phyloP scores from a whole-genome alignment of 495 filamentous ascomycete genomes.

The Penicillium pancosmium region DNA sequence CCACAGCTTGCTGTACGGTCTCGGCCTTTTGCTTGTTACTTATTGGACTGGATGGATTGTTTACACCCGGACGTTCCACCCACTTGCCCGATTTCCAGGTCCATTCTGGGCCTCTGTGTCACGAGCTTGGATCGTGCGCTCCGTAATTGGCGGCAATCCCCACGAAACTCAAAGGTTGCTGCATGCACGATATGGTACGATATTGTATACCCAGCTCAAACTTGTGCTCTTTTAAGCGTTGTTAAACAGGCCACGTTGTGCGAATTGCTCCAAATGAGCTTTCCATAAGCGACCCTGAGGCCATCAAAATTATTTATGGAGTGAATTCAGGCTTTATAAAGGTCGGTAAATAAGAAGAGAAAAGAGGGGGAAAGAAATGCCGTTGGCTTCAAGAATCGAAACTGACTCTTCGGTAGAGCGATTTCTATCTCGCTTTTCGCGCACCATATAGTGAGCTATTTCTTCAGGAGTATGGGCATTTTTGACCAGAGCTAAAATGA shows the following conservation, averaged over 20 bases:
- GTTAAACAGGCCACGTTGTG: slow-evolving; percentile 22
- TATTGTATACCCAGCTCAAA: slow-evolving; percentile 3
- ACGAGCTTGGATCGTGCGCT: slow-evolving; percentile 18
- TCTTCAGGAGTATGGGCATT: too few relatives aligned
- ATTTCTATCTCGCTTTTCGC: background rate
- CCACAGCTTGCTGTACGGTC: too few relatives aligned
- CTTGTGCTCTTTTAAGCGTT: slow-evolving; percentile 2
- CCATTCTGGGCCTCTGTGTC: slow-evolving; percentile 18
- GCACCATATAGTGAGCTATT: too few relatives aligned
- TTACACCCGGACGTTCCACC: slow-evolving; percentile 22
- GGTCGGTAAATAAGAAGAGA: too few relatives aligned
- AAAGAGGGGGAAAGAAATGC: too few relatives aligned
- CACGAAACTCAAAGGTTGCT: slow-evolving; percentile 19
- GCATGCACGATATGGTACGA: slow-evolving; percentile 25
- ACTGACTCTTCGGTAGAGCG: background rate
- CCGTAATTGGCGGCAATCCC: slow-evolving; percentile 12
- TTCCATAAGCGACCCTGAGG: slow-evolving; percentile 26
- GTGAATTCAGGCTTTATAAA: too few relatives aligned
- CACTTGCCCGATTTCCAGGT: slow-evolving; percentile 17
- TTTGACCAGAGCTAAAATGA: too few relatives aligned
- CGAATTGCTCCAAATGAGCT: slow-evolving; percentile 37
- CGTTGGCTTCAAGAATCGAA: too few relatives aligned
- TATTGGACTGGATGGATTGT: slow-evolving; percentile 24
- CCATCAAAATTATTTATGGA: slow-evolving; percentile 14
- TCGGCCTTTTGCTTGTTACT: background rate